phyloP scores from a whole-genome alignment of 2,329 filamentous ascomycete genomes.

The Aurifilum marmelostoma region DNA sequence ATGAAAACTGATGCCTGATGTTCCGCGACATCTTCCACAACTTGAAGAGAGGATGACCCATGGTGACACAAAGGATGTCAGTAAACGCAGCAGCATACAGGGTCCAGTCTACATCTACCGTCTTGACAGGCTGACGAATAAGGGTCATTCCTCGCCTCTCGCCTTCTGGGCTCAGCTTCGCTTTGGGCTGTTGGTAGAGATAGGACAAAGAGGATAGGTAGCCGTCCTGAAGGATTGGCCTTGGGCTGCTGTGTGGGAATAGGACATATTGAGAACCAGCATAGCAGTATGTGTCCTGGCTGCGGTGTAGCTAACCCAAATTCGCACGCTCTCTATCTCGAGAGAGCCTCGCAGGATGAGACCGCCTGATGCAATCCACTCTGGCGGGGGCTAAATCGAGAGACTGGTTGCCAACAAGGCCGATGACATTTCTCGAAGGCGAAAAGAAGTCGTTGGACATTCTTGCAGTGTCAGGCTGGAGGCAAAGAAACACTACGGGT shows the following conservation, averaged over 20 bases:
- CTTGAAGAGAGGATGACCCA: not conserved
- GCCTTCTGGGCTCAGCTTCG: not conserved
- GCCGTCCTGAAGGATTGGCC: slow-evolving; percentile 26
- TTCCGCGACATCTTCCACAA: not conserved
- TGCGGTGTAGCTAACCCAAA: not conserved
- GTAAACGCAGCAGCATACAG: not conserved
- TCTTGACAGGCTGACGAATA: not conserved
- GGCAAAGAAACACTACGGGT: not conserved
- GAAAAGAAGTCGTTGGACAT: not conserved
- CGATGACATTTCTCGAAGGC: not conserved
- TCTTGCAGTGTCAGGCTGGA: not conserved
- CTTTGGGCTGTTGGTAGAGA: slow-evolving; percentile 1
- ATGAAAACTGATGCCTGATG: slow-evolving; percentile 7
- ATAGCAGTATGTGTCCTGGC: not conserved
- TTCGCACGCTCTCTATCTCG: not conserved
- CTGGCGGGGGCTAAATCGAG: not conserved
- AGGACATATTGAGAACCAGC: slow-evolving; percentile 13
- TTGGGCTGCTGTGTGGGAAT: not conserved
- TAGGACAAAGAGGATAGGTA: slow-evolving; percentile 22
- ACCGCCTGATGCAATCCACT: slow-evolving; percentile 12
- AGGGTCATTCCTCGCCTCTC: not conserved
- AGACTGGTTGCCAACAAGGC: slow-evolving; percentile 3
- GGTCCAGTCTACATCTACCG: slow-evolving; percentile 12
- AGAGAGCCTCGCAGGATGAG: slow-evolving; percentile 26
- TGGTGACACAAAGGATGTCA: slow-evolving; percentile 10